phyloP scores from a whole-genome alignment of 805 yeast species.

The Candida insectalens region DNA sequence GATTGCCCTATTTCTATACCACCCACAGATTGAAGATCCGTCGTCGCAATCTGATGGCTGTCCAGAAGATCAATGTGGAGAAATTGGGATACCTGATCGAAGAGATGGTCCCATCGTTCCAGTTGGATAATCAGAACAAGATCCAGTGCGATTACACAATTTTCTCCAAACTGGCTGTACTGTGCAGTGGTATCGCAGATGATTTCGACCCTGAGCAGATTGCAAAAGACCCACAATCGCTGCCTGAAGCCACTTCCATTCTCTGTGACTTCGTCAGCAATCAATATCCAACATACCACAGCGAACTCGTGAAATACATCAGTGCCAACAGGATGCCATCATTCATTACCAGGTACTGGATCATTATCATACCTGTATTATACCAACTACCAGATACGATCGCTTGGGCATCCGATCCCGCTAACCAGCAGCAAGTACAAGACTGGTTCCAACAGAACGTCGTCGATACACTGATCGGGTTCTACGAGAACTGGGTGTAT shows the following conservation, averaged over 20 bases:
- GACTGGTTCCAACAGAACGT: constrained; percentile 51
- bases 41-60: constrained; percentile 11
- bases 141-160: constrained; percentile 3
- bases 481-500: constrained; percentile 76
- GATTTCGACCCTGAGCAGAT: neutral
- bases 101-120: constrained; percentile 6
- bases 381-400: constrained; percentile 44
- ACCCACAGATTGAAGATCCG: constrained; percentile 18
- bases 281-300: constrained; percentile 7
- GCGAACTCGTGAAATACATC: constrained; percentile 2
- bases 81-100: constrained; percentile 27
- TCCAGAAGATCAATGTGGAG: constrained; percentile 23
- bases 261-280: constrained; percentile 6
- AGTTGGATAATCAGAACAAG: neutral
- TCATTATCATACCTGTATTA: constrained; percentile 24
- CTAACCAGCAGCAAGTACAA: constrained; percentile 42
- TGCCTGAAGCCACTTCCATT: neutral
- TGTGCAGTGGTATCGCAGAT: neutral
- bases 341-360: constrained; percentile 50
- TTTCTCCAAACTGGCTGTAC: neutral
- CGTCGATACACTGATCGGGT: constrained; percentile 54
- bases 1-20: constrained; percentile 27
- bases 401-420: constrained; percentile 30
- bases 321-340: constrained; percentile 28
- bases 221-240: neutral